Evolutionary conservation across 2,329 filamentous ascomycete species (phyloP).

Genomic region (Nemania abortiva): DNA sequence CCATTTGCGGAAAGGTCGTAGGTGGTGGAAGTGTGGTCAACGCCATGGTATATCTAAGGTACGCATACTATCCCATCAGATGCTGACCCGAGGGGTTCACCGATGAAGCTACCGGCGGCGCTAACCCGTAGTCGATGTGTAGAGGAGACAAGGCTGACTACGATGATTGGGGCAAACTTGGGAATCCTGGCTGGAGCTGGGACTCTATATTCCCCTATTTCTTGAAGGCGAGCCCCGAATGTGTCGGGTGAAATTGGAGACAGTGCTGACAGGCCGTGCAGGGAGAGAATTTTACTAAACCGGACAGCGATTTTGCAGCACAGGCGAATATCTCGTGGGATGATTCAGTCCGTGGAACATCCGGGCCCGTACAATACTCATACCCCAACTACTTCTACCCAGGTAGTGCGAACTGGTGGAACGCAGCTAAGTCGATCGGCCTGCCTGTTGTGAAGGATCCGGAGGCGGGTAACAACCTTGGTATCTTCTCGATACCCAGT

Average conservation of each 20-base stretch:
- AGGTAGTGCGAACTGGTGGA: conserved; percentile 49
- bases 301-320: conserved; percentile 42
- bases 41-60: conserved; percentile 54
- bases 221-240: conserved; percentile 51
- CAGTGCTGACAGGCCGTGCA: conserved; percentile 28
- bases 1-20: conserved; percentile 49
- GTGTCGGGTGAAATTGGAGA: conserved; percentile 29
- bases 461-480: conserved; percentile 41
- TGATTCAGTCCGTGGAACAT: conserved; percentile 46
- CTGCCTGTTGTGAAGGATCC: conserved; percentile 45
- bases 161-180: conserved; percentile 52
- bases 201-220: conserved; percentile 56
- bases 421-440: conserved; percentile 44
- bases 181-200: conserved; percentile 53
- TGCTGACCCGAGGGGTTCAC: background rate
- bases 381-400: conserved; percentile 52
- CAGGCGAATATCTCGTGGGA: conserved; percentile 50
- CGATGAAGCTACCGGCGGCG: background rate
- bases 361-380: conserved; percentile 49
- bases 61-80: conserved; percentile 8
- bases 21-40: conserved; percentile 54
- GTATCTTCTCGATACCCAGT: conserved; percentile 50
- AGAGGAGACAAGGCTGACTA: conserved; percentile 51
- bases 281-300: conserved; percentile 50
- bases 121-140: background rate